These are phyloP conservation scores for Yamadazyma ubonensis DNA, from an alignment of 805 yeast genomes.

Conservation along the genomic window DNA sequence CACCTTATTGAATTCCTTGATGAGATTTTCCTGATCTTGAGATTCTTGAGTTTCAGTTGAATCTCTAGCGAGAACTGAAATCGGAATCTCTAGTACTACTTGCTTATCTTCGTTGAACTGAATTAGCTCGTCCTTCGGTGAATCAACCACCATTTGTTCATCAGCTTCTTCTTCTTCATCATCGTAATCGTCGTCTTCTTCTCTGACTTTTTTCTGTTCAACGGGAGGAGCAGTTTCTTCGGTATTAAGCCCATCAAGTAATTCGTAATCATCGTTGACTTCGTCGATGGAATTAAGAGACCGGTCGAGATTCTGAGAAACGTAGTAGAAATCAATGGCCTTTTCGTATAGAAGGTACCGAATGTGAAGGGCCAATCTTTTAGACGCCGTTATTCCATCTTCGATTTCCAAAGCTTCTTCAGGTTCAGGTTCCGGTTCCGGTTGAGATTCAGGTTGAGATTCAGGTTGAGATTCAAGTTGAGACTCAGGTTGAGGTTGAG, in stretches of 20 bases:
- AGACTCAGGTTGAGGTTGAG: too few species aligned
- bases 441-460: too few species aligned
- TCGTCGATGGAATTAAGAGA: constrained; percentile 28
- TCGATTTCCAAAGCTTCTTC: constrained; percentile 40
- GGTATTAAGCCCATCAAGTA: constrained; percentile 33
- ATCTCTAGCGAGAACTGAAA: constrained; percentile 21
- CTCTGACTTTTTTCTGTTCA: constrained; percentile 23
- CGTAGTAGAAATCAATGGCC: constrained; percentile 52
- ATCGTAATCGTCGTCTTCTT: constrained; percentile 38
- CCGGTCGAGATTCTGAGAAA: constrained; percentile 20
- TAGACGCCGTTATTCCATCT: constrained; percentile 39
- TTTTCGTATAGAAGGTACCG: constrained; percentile 72
- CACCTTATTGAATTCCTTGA: constrained; percentile 66
- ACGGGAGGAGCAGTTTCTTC: too few species aligned
- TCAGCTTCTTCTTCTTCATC: constrained; percentile 22
- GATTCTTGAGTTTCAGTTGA: constrained; percentile 12
- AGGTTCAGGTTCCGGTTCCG: too few species aligned
- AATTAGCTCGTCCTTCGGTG: constrained; percentile 29
- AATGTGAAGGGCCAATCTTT: constrained; percentile 54
- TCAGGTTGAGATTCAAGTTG: too few species aligned
- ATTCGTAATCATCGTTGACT: constrained; percentile 33
- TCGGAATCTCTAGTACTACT: constrained; percentile 34
- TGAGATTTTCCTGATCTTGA: constrained; percentile 45
- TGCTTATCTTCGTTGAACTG: constrained; percentile 28
- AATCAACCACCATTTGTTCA: constrained; percentile 30